A percentile compares a stretch with the other conserved stretches of the same genome.
Evolutionary conservation across 441 rosid species (phyloP).

Genomic region (Aquilaria agallochum): DNA sequence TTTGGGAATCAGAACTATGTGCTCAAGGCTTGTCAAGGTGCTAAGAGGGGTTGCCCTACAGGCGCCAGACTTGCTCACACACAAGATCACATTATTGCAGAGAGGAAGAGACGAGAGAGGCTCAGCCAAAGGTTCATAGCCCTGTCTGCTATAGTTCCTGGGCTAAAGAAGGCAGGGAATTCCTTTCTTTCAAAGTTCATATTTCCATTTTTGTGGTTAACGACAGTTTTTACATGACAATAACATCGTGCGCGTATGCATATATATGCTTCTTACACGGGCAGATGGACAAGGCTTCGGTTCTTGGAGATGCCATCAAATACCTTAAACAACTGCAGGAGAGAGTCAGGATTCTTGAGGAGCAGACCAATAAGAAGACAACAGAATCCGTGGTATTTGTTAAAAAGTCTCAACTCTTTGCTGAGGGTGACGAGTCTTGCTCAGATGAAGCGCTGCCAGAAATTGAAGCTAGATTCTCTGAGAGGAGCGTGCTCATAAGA

Average conservation of each 20-base stretch:
- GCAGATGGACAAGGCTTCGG: constrained; percentile 89
- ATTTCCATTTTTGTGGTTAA: not conserved
- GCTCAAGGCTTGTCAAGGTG: constrained; percentile 28
- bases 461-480: constrained; percentile 66
- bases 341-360: constrained; percentile 56
- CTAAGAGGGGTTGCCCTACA: constrained; percentile 19
- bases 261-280: not conserved
- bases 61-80: constrained; percentile 33
- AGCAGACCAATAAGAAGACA: constrained; percentile 45
- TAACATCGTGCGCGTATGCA: no score
- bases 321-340: constrained; percentile 80
- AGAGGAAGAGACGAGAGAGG: constrained; percentile 84
- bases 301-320: constrained; percentile 78
- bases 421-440: constrained; percentile 24
- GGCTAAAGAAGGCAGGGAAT: constrained; percentile 70
- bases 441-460: constrained; percentile 49
- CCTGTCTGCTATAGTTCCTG: constrained; percentile 77
- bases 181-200: not conserved
- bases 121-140: constrained; percentile 83
- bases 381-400: constrained; percentile 59
- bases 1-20: constrained; percentile 29
- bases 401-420: constrained; percentile 52
- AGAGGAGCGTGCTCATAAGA: constrained; percentile 54
- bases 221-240: not conserved
- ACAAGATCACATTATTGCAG: constrained; percentile 81